Evolutionary conservation across 768 basidiomycete genomes (phyloP).

Genomic region (Leucocoprinus birnbaumii): DNA sequence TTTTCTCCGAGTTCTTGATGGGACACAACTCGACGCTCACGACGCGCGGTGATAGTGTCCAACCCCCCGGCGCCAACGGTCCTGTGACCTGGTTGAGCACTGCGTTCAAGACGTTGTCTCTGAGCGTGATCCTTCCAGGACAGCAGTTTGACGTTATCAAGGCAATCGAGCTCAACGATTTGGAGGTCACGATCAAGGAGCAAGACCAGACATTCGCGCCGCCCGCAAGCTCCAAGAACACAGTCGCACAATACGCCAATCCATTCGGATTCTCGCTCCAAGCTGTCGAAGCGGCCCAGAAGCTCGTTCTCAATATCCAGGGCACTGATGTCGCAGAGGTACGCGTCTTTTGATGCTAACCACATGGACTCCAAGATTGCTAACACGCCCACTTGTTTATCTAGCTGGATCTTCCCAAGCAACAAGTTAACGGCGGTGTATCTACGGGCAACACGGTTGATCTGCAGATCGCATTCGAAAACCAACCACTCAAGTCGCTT

Average conservation of each 20-base stretch:
- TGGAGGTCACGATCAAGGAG: constrained; percentile 49
- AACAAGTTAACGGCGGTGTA: constrained; percentile 51
- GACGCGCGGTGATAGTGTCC: constrained; percentile 58
- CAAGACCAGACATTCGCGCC: constrained; percentile 58
- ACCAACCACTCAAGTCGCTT: constrained; percentile 54
- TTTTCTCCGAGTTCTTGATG: constrained; percentile 67
- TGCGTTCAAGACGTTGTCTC: constrained; percentile 66
- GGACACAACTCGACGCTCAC: constrained; percentile 61
- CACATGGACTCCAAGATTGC: neutral
- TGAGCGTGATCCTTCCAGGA: constrained; percentile 62
- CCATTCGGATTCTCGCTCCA: constrained; percentile 77
- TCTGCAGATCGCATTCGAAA: constrained; percentile 53
- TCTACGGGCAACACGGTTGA: constrained; percentile 69
- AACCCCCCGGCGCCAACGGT: constrained; percentile 47
- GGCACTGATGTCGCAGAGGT: constrained; percentile 56
- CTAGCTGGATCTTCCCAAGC: constrained; percentile 50
- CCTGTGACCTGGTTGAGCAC: constrained; percentile 62
- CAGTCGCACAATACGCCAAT: constrained; percentile 61
- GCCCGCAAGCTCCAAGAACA: constrained; percentile 51
- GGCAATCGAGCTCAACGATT: constrained; percentile 57
- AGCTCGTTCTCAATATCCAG: constrained; percentile 45
- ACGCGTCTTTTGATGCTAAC: neutral
- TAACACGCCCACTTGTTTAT: neutral
- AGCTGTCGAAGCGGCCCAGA: constrained; percentile 52
- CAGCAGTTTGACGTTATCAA: constrained; percentile 62